Evolutionary conservation across 2,329 filamentous ascomycete species (phyloP).

Genomic region (Stenocarpella maydis): DNA sequence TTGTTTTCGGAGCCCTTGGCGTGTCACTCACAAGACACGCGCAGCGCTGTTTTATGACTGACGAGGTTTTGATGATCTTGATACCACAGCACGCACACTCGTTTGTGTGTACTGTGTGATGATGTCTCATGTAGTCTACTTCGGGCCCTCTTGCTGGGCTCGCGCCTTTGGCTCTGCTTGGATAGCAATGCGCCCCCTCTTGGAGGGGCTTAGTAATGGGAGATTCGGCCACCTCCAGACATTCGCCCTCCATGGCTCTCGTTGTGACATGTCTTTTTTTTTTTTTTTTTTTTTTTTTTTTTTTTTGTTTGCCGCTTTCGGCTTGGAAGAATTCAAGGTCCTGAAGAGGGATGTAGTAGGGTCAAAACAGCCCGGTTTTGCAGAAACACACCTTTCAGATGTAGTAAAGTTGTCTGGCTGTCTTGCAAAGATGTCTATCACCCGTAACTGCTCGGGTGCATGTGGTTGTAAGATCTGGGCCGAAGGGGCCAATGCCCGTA

Average conservation of each 20-base stretch:
- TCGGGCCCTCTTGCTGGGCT: conserved; percentile 38
- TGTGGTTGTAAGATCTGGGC: too few relatives aligned
- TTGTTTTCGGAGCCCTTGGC: conserved; percentile 35
- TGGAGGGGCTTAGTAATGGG: conserved; percentile 47
- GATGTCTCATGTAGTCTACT: conserved; percentile 26
- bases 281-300: too few relatives aligned
- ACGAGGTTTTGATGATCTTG: conserved; percentile 39
- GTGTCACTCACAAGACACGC: neutral
- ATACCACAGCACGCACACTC: conserved; percentile 16
- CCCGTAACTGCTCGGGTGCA: too few relatives aligned
- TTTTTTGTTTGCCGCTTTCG: too few relatives aligned
- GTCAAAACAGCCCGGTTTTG: too few relatives aligned
- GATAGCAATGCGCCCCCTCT: conserved; percentile 43
- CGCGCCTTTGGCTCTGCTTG: conserved; percentile 39
- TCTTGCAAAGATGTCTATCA: too few relatives aligned
- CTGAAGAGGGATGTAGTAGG: too few relatives aligned
- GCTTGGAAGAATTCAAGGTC: too few relatives aligned
- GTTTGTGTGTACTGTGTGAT: conserved; percentile 36
- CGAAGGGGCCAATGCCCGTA: too few relatives aligned
- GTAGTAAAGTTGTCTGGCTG: too few relatives aligned
- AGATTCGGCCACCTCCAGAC: conserved; percentile 49
- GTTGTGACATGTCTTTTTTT: too few relatives aligned
- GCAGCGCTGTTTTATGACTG: conserved; percentile 35
- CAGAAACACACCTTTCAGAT: too few relatives aligned
- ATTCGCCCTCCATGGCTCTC: neutral